Base-by-base conservation (phyloP, 768 basidiomycete genomes). In the Astraeus odoratus region DNA sequence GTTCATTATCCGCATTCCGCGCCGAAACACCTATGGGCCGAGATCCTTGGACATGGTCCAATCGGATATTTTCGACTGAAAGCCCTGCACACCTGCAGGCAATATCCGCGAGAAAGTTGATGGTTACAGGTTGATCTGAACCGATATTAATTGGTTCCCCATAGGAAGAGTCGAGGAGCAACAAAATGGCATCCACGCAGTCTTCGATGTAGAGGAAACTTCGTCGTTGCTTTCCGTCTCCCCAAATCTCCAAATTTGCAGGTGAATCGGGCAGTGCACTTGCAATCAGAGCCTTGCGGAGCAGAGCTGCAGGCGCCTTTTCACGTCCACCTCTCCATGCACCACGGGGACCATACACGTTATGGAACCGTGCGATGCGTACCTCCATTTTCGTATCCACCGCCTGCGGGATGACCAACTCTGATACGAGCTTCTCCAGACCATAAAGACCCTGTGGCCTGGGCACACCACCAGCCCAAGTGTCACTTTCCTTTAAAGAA, bases 151-250 rank as follows among this genome's bases (percentile, higher is more conserved):
- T 42, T 1, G 73, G 67, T 7, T 45, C 50, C 4, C 48, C 37
- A 46, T 56, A 64, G n/a, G 60, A 46, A 1, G 72, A 75, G 1
- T 51, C 30, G 13, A 80, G 53, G 16, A 80, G 67, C 2, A 56
- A 60, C 10, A 78, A 41, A 25, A 80, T 50, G 0, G 65, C 79
- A n/a, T 72, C 70, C 16, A 79, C 72, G 15, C 73, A 72, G 51
- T 81, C 77, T 44, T 68, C 66, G 37, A 80, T 77, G 56, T 64
- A 80, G 7, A 80, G 58, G 52, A 81, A 80, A 45, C 75, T 78
- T 1, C 80, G 65, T 6, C 70, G 64, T 46, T 81, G 79, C 1
- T 27, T 49, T 1, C 78, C 80, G 43, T 72, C 66, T 0, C 80
- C 78, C 77, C 78, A 81, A 25, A 81, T 69, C 54, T 81, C 78